Base-by-base conservation (phyloP, 495 filamentous ascomycete species). In the Oleoguttula mirabilis region DNA sequence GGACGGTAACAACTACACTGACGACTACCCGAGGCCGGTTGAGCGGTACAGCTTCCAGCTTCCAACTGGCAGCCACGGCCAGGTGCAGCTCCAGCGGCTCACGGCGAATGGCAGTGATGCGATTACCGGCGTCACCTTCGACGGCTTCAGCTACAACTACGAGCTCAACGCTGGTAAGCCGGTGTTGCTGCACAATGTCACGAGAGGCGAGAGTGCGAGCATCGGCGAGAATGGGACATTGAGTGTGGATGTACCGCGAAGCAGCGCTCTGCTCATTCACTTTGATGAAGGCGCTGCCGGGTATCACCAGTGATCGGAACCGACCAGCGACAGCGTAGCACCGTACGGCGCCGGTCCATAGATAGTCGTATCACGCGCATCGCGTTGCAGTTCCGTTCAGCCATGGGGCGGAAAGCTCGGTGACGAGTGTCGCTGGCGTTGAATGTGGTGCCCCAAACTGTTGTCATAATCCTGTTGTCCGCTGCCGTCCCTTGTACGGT, bases 41-140 rank as follows among this genome's bases (percentile, higher is more conserved):
- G 38, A 53, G 8, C 64, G 48, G 10, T 80, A 77, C 45, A 55
- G 46, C 2, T 74, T 81, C 47, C 56, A 52, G 19, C 34, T 68
- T 20, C 60, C 66, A 21, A 40, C 47, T 11, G 31, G 21, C 2
- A 47, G 32, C 21, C 43, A 36, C 4, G 47, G 49, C 10, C 37
- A 40, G 3, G 63, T 58, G 16, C 47, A 47, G 0, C 63, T 78
- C 33, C 60, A 67, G 30, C 56, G 75, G 36, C 48, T 81, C 28
- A 52, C 60, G 39, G 77, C 78, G 4, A 78, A 78, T 55, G 76
- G 77, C 0, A 79, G 69, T 41, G 72, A 82, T 60, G 73, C 76
- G 7, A 68, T 77, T 16, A 69, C 68, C 3, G 73, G 74, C 1
- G 67, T 79, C 14, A 71, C 72, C 4, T 82, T 65, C 60, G 72